A percentile compares a stretch with the other conserved stretches of the same genome.
These are phyloP conservation scores for Pythium angustatum DNA, from an alignment of 352 stramenopile species.

Conservation along the genomic window DNA sequence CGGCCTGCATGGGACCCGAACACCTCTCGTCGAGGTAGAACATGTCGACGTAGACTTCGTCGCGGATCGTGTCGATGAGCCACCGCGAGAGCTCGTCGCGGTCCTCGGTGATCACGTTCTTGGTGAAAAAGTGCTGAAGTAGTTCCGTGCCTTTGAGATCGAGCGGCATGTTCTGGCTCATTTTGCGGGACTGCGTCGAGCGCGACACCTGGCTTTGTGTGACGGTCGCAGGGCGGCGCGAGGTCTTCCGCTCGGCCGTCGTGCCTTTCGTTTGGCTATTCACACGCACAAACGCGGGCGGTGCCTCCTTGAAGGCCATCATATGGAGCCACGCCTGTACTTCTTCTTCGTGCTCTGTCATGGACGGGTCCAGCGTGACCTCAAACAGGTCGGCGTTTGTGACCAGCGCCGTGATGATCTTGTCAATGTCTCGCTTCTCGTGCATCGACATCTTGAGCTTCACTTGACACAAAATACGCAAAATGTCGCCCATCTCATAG, in stretches of 20 bases:
- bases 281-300: conserved; percentile 15
- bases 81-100: conserved; percentile 44
- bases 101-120: conserved; percentile 23
- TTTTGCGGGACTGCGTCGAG: conserved; percentile 38
- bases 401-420: conserved; percentile 70
- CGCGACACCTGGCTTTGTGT: conserved; percentile 34
- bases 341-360: conserved; percentile 66
- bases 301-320: conserved; percentile 55
- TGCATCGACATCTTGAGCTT: conserved; percentile 58
- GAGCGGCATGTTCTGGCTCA: conserved; percentile 33
- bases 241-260: neutral
- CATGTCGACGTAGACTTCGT: conserved; percentile 66
- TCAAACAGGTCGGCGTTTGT: conserved; percentile 68
- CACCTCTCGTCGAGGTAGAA: conserved; percentile 59
- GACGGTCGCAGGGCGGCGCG: conserved; percentile 1
- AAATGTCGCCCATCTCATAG: conserved; percentile 74
- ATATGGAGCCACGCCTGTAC: conserved; percentile 74
- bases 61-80: conserved; percentile 54
- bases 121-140: conserved; percentile 29
- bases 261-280: neutral
- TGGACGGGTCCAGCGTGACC: conserved; percentile 50
- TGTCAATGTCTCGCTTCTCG: conserved; percentile 61
- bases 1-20: conserved; percentile 43
- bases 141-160: conserved; percentile 31
- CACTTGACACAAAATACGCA: conserved; percentile 69